Conservation (phyloP, 345 rosid genomes). For the Cardamine resedifolia region DNA sequence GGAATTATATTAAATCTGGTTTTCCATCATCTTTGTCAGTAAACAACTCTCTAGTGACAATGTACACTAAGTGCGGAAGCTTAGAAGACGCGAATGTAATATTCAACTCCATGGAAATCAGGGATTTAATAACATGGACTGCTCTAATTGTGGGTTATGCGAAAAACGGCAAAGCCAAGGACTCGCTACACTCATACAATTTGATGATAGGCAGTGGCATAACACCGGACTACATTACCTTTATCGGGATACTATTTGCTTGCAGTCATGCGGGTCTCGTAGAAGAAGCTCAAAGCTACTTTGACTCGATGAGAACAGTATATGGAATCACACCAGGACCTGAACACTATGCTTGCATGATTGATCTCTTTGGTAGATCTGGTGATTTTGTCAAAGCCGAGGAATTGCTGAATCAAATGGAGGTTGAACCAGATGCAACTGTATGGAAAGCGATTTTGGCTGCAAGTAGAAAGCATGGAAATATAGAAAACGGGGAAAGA, state of each 20-base stretch:
- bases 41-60: constrained; percentile 69
- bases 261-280: constrained; percentile 84
- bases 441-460: constrained; percentile 80
- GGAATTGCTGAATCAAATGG: constrained; percentile 63
- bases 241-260: constrained; percentile 85
- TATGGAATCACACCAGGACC: constrained; percentile 75
- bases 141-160: constrained; percentile 87
- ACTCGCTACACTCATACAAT: constrained; percentile 55
- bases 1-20: constrained; percentile 54
- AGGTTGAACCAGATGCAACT: constrained; percentile 71
- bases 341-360: constrained; percentile 89
- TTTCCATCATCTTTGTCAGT: constrained; percentile 61
- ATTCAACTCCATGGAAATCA: constrained; percentile 56
- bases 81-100: constrained; percentile 62
- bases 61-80: constrained; percentile 84
- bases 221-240: constrained; percentile 75
- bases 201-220: constrained; percentile 61
- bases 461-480: constrained; percentile 73
- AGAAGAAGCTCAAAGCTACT: constrained; percentile 54
- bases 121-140: constrained; percentile 83
- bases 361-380: constrained; percentile 81
- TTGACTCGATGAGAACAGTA: constrained; percentile 61
- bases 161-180: constrained; percentile 77
- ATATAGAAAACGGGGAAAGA: constrained; percentile 68
- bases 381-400: constrained; percentile 72